Percentiles rank a stretch among this genome's conserved stretches.
Conservation (phyloP, 306 rosid species). For the Prunus mongolica region DNA sequence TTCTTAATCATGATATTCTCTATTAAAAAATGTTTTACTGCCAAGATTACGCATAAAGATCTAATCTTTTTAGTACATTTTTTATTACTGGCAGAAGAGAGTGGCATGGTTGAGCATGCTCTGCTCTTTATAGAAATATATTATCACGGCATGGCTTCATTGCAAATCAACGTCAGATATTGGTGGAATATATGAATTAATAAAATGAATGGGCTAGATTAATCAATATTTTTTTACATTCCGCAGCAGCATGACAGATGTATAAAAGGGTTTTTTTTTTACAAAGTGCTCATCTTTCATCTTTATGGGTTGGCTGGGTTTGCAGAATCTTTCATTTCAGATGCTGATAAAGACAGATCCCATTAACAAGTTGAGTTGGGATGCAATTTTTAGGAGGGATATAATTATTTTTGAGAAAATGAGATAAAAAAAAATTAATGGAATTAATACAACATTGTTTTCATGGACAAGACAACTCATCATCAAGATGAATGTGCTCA, state of each 20-base stretch:
- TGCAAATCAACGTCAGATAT: background rate
- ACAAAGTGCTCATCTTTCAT: background rate
- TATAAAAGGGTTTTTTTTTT: background rate
- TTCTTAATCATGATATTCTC: background rate
- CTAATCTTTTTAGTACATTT: background rate
- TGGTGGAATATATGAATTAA: background rate
- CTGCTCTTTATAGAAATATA: background rate
- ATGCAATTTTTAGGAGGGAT: background rate
- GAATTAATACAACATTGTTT: background rate
- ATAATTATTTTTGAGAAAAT: background rate
- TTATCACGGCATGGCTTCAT: background rate
- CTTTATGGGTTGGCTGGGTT: slow-evolving; percentile 9
- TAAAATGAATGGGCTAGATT: background rate
- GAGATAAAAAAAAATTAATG: background rate
- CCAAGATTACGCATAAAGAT: background rate
- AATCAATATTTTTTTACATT: background rate
- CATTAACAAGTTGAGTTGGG: background rate
- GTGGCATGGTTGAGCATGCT: slow-evolving; percentile 5
- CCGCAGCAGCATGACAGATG: slow-evolving; percentile 1
- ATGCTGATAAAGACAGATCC: background rate
- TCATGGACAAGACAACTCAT: slow-evolving; percentile 20
- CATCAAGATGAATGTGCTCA: background rate
- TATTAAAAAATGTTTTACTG: background rate
- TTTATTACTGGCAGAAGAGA: background rate
- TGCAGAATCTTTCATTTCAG: background rate